phyloP scores from a whole-genome alignment of 371 early-diverging fungal species.

The Cokeromyces recurvatus region DNA sequence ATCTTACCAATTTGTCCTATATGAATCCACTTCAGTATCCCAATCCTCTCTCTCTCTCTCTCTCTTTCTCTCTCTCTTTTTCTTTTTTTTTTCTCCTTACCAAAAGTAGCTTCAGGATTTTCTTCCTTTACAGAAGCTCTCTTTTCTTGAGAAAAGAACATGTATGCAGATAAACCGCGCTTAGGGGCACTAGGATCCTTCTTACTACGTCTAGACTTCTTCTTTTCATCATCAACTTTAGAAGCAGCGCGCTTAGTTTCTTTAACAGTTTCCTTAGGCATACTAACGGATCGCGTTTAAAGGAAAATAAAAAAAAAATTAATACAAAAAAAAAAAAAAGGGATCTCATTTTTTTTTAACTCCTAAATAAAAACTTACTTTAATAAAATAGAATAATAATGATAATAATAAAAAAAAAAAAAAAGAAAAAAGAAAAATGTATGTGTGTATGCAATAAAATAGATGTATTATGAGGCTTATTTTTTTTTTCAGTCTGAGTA shows the following conservation, averaged over 20 bases:
- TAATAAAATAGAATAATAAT: no score
- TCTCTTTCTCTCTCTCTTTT: background rate
- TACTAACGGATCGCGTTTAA: no score
- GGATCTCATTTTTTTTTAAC: no score
- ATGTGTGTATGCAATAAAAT: conserved; percentile 1
- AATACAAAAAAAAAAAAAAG: no score
- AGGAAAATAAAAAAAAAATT: no score
- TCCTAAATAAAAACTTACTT: no score
- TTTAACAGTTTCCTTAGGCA: conserved; percentile 18
- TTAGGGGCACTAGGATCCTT: conserved; percentile 75
- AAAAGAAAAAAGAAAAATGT: background rate
- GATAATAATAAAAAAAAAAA: background rate
- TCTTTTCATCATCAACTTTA: conserved; percentile 20
- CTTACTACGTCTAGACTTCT: conserved; percentile 31
- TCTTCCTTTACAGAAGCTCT: conserved; percentile 65
- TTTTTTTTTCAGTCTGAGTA: no score
- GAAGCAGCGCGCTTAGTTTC: conserved; percentile 13
- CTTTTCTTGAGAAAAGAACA: conserved; percentile 76
- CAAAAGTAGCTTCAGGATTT: conserved; percentile 78
- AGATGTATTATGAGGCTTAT: background rate
- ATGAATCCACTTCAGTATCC: no score
- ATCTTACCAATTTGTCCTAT: conserved; percentile 65
- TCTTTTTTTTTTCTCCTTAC: conserved; percentile 32
- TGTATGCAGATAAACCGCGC: conserved; percentile 76
- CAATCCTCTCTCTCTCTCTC: background rate